phyloP scores from a whole-genome alignment of 139 green algal genomes.

The Picochlorum costavermella region DNA sequence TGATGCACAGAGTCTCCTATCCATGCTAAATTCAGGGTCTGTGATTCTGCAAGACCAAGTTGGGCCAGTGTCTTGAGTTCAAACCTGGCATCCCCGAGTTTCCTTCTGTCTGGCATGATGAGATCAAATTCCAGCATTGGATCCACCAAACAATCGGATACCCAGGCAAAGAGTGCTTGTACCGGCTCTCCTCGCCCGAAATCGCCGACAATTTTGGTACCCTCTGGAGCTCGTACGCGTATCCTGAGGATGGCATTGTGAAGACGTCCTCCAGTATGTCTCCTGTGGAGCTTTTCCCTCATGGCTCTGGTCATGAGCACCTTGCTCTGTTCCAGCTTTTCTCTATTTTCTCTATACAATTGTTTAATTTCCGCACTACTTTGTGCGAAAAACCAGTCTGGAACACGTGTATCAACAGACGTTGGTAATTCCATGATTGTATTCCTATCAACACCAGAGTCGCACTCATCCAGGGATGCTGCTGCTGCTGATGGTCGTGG shows the following conservation, averaged over 20 bases:
- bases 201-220: conserved; percentile 53
- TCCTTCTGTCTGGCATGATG: conserved; percentile 36
- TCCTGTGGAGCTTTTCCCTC: conserved; percentile 28
- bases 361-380: conserved; percentile 53
- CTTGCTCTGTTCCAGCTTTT: conserved; percentile 29
- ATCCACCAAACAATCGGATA: conserved; percentile 43
- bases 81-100: background rate
- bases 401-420: conserved; percentile 40
- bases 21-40: conserved; percentile 47
- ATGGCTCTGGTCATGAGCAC: conserved; percentile 44
- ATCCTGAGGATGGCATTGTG: conserved; percentile 22
- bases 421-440: conserved; percentile 46
- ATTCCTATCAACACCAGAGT: background rate
- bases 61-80: conserved; percentile 24
- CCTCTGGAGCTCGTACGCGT: conserved; percentile 57
- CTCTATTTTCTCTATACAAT: conserved; percentile 31
- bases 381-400: conserved; percentile 66
- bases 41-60: conserved; percentile 34
- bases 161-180: conserved; percentile 52
- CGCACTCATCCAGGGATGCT: background rate
- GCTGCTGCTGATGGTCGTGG: background rate
- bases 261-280: background rate
- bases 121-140: conserved; percentile 52
- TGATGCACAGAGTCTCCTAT: conserved; percentile 10
- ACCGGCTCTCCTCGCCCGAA: conserved; percentile 53